Percentiles rank a stretch among this genome's conserved stretches.
phyloP scores from a whole-genome alignment of 148 eudicot species.

The Beta vulgaris region DNA sequence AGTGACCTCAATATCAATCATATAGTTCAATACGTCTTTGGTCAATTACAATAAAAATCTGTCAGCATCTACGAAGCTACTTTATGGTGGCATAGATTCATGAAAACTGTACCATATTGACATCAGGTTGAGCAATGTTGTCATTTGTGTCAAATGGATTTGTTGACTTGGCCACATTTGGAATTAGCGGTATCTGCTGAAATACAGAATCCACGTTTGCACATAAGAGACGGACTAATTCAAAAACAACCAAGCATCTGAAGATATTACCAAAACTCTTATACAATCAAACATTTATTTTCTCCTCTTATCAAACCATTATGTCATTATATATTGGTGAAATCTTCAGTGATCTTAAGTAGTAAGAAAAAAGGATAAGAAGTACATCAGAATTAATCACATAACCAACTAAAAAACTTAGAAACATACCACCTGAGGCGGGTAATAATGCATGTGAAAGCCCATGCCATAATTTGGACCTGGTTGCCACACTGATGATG shows the following conservation, averaged over 20 bases:
- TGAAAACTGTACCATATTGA: conserved; percentile 40
- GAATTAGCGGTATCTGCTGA: conserved; percentile 41
- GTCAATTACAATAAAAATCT: neutral
- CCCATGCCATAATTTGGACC: conserved; percentile 51
- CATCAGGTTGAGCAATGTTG: conserved; percentile 31
- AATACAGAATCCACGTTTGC: conserved; percentile 19
- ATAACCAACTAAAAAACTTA: neutral
- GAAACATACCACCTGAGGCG: conserved; percentile 45
- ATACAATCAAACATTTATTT: neutral
- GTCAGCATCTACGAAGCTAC: neutral
- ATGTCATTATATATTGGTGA: neutral
- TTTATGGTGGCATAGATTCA: neutral
- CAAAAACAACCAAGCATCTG: neutral
- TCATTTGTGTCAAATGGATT: conserved; percentile 73
- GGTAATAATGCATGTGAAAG: conserved; percentile 46
- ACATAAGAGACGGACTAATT: neutral
- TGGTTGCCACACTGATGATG: conserved; percentile 47
- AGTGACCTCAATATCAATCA: neutral
- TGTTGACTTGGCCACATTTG: conserved; percentile 38
- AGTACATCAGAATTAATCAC: neutral
- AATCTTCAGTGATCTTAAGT: neutral
- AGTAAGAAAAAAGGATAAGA: neutral
- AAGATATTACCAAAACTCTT: neutral
- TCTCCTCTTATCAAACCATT: too few relatives aligned
- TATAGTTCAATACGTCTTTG: neutral